A percentile compares a stretch with the other conserved stretches of the same genome.
phyloP scores from a whole-genome alignment of 163 green algal species.

The Botryococcus braunii region DNA sequence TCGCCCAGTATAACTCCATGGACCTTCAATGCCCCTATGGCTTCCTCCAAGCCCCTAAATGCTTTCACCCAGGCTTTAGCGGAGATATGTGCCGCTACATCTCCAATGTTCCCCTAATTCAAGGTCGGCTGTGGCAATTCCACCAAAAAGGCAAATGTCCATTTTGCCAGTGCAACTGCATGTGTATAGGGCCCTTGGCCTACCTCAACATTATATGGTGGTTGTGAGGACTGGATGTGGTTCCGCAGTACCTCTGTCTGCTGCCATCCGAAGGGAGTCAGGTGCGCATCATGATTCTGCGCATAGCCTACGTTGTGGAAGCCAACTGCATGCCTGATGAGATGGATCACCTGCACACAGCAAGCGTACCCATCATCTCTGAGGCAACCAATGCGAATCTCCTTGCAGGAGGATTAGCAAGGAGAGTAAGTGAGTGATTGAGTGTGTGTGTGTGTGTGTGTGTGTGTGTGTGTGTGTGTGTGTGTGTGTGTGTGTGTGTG shows the following conservation, averaged over 20 bases:
- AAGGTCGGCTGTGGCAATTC: neutral
- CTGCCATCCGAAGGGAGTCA: slow-evolving; percentile 44
- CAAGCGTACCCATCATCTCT: neutral
- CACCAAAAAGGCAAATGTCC: neutral
- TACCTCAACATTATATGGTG: neutral
- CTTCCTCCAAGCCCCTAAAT: no score
- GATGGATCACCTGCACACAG: slow-evolving; percentile 31
- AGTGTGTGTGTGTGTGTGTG: neutral
- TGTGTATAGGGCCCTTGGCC: neutral
- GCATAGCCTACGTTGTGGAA: slow-evolving; percentile 49
- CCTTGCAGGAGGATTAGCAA: no score
- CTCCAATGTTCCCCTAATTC: neutral
- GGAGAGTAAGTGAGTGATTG: neutral
- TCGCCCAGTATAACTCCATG: no score
- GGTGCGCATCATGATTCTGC: slow-evolving; percentile 32
- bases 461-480: neutral
- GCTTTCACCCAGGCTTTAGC: neutral
- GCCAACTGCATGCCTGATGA: slow-evolving; percentile 54
- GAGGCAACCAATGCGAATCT: neutral
- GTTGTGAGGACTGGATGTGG: slow-evolving; percentile 16
- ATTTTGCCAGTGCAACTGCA: neutral
- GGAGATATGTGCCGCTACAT: neutral
- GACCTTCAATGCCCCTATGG: no score
- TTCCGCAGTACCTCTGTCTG: slow-evolving; percentile 37
- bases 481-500: neutral